Evolutionary conservation across 2,329 filamentous ascomycete genomes (phyloP), one percentile per base, ranked within the genome.

Genomic region (Aspergillus tanneri): DNA sequence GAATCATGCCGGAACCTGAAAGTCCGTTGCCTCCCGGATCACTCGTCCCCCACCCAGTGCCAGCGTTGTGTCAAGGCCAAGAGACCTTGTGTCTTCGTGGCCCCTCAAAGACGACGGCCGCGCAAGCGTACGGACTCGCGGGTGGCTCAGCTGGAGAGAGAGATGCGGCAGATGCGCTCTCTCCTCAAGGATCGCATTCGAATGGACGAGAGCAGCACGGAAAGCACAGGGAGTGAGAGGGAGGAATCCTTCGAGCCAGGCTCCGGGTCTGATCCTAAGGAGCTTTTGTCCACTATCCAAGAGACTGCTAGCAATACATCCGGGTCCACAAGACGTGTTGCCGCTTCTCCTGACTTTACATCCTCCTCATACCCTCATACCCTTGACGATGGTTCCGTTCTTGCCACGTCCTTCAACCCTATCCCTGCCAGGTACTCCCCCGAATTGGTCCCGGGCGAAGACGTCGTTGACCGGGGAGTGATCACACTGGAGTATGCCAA

Each of bases 161-260:
- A 69, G 46, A 69, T 69, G 66, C 63, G 64, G 8, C 58, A 65
- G 47, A 69, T 69, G 66, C 66, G 66, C 28, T 65, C 65, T 10
- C 54, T 67, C 14, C 55, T 69, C 16, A 68, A 67, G 44, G 65
- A 60, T 41, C 64, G 59, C 2, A 52, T 68, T 8, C 56, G 52
- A 2, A 52, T 49, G 12, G 55, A 64, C 23, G 64, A 67, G 24
- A 65, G 57, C 30, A 55, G 61, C 16, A 54, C 48, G 16, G 63
- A 65, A 25, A 59, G 64, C 24, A 58, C 56, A 4, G 59, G 52
- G 6, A 65, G 63, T 38, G 64, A 62, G 8, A 52, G 48, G 8
- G 58, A 59, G 8, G 59, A 50, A 3, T 55, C 58, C 2, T 56
- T 49, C 1, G 60, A 63, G 16, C 45, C 50, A 21, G 61, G 64